Conservation (phyloP, 2,329 filamentous ascomycete genomes). For the Aspergillaceae sp. region DNA sequence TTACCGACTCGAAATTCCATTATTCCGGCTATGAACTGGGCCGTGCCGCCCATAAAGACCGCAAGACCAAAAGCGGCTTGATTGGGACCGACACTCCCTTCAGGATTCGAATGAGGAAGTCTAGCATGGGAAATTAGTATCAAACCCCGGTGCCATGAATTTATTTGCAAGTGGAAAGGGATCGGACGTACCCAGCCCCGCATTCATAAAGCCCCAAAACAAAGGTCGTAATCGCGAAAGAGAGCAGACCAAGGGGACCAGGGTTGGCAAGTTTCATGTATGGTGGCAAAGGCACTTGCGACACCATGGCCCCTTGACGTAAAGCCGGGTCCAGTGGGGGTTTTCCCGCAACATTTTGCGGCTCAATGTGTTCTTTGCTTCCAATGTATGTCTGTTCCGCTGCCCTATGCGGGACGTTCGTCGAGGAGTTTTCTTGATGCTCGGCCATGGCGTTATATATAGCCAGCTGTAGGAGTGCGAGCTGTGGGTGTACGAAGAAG, state of each 20-base stretch:
- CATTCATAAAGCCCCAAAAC: conserved; percentile 45
- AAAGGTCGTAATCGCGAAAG: conserved; percentile 59
- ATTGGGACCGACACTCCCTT: conserved; percentile 14
- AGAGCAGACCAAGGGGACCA: conserved; percentile 52
- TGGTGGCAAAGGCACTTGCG: conserved; percentile 8
- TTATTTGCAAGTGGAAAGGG: background rate
- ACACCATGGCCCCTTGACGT: conserved; percentile 3
- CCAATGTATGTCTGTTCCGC: background rate
- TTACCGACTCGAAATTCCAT: conserved; percentile 48
- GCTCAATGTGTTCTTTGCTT: background rate
- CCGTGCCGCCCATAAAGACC: conserved; percentile 21
- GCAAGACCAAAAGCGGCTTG: conserved; percentile 19
- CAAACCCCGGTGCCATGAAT: too few species aligned
- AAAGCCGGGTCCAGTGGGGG: background rate
- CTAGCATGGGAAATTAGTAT: conserved; percentile 5
- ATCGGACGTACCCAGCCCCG: conserved; percentile 38
- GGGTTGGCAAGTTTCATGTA: conserved; percentile 48
- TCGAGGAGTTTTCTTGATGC: background rate
- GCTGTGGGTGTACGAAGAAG: background rate
- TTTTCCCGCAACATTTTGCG: background rate
- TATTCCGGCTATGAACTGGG: conserved; percentile 19
- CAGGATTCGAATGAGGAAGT: conserved; percentile 16
- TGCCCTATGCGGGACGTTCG: background rate
- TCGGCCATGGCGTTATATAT: background rate
- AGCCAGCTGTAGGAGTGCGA: background rate